These are phyloP conservation scores for Haplographium delicatum DNA, from an alignment of 495 filamentous ascomycete species.

Conservation along the genomic window DNA sequence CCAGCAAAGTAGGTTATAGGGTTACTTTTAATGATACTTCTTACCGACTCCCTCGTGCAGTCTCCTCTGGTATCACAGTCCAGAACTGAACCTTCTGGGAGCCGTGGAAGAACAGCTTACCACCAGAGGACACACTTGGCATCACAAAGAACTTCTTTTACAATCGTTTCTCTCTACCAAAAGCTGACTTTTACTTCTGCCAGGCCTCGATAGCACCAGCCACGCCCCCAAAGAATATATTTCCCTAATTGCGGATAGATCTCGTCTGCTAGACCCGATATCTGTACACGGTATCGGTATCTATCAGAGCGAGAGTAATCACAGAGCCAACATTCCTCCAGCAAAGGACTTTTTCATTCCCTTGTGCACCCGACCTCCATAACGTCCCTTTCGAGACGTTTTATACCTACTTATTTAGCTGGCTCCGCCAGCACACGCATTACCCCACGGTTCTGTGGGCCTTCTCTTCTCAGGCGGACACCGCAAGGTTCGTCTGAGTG, in stretches of 20 bases:
- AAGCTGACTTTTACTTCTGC: slow-evolving; percentile 10
- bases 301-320: slow-evolving; percentile 60
- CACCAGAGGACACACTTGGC: not conserved
- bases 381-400: slow-evolving; percentile 64
- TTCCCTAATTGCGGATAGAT: slow-evolving; percentile 51
- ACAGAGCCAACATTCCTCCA: slow-evolving; percentile 79
- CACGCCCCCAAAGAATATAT: slow-evolving; percentile 22
- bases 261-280: slow-evolving; percentile 93
- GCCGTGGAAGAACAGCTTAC: no score
- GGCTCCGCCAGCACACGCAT: slow-evolving; percentile 48
- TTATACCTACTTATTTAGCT: slow-evolving; percentile 36
- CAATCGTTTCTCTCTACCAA: no score
- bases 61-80: not conserved
- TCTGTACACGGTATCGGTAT: slow-evolving; percentile 79
- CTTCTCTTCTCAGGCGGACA: slow-evolving; percentile 91
- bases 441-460: slow-evolving; percentile 67
- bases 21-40: slow-evolving; percentile 9
- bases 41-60: not conserved
- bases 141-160: not conserved
- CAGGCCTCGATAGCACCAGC: slow-evolving; percentile 86
- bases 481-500: slow-evolving; percentile 87
- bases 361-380: slow-evolving; percentile 81
- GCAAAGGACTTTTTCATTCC: slow-evolving; percentile 74
- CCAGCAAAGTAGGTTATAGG: slow-evolving; percentile 74
- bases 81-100: not conserved